Percentiles rank a stretch among this genome's conserved stretches.
These are phyloP conservation scores for Fraxinus excelsior DNA, from an alignment of 257 asterid species.

Conservation along the genomic window DNA sequence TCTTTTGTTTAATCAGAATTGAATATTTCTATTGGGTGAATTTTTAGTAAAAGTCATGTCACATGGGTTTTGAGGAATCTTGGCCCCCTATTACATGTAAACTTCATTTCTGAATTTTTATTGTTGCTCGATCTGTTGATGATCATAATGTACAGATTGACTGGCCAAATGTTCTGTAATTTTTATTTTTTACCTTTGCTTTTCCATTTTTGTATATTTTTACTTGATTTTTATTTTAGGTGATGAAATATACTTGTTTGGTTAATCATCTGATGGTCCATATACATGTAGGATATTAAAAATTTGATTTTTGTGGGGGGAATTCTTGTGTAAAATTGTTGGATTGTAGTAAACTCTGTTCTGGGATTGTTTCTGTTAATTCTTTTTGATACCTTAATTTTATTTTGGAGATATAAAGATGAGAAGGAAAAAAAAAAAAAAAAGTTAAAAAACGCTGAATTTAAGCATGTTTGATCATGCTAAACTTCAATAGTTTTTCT, in stretches of 20 bases:
- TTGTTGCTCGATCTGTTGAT: constrained; percentile 52
- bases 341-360: constrained; percentile 35
- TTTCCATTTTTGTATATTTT: constrained; percentile 25
- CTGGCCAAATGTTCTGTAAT: constrained; percentile 24
- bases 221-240: constrained; percentile 43
- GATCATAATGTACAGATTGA: constrained; percentile 52
- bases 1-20: constrained; percentile 37
- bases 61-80: constrained; percentile 65
- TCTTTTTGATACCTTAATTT: constrained; percentile 11
- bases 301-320: constrained; percentile 48
- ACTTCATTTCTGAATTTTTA: constrained; percentile 25
- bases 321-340: constrained; percentile 27
- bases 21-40: constrained; percentile 25
- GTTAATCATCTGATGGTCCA: constrained; percentile 43
- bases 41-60: constrained; percentile 31
- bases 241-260: constrained; percentile 31
- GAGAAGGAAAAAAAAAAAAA: not conserved
- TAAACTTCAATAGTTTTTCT: constrained; percentile 24
- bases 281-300: constrained; percentile 29
- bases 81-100: constrained; percentile 52
- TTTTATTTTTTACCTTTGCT: not conserved
- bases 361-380: constrained; percentile 17
- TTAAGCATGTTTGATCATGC: not conserved
- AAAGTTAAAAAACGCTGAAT: not conserved
- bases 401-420: constrained; percentile 2